Evolutionary conservation across 805 yeast species (phyloP).

Genomic region (Candida golubevii): DNA sequence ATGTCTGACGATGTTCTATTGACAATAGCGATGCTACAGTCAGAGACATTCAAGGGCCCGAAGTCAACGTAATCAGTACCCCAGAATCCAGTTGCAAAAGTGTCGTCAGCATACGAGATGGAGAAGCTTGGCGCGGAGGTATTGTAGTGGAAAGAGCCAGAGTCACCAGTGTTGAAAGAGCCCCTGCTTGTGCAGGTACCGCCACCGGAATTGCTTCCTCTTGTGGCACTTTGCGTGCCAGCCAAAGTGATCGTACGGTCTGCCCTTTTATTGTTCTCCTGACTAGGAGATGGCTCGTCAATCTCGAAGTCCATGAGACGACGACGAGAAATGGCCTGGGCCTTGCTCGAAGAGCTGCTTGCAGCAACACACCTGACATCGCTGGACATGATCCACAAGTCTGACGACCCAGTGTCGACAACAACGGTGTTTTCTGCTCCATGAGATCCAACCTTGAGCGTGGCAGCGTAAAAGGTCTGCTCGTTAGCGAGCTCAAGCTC

Average conservation of each 20-base stretch:
- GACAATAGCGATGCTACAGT: conserved; percentile 71
- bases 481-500: conserved; percentile 7
- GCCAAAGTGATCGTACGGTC: neutral
- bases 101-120: conserved; percentile 47
- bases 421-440: conserved; percentile 25
- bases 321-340: conserved; percentile 1
- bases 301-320: conserved; percentile 2
- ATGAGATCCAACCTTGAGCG: conserved; percentile 13
- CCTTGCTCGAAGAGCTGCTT: neutral
- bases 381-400: conserved; percentile 38
- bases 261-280: neutral
- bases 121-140: conserved; percentile 36
- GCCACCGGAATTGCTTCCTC: neutral
- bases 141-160: conserved; percentile 39
- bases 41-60: conserved; percentile 44
- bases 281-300: neutral
- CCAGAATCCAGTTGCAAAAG: conserved; percentile 49
- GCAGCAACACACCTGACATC: conserved; percentile 1
- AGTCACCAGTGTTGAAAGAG: conserved; percentile 41
- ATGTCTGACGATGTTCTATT: conserved; percentile 55
- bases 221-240: neutral
- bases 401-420: conserved; percentile 43
- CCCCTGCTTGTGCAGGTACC: conserved; percentile 45
- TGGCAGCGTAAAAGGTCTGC: conserved; percentile 12
- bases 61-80: conserved; percentile 58